Evolutionary conservation across 1,139 yeast species (phyloP), one percentile per base, ranked within the genome.

Genomic region (Wickerhamiella infanticola): DNA sequence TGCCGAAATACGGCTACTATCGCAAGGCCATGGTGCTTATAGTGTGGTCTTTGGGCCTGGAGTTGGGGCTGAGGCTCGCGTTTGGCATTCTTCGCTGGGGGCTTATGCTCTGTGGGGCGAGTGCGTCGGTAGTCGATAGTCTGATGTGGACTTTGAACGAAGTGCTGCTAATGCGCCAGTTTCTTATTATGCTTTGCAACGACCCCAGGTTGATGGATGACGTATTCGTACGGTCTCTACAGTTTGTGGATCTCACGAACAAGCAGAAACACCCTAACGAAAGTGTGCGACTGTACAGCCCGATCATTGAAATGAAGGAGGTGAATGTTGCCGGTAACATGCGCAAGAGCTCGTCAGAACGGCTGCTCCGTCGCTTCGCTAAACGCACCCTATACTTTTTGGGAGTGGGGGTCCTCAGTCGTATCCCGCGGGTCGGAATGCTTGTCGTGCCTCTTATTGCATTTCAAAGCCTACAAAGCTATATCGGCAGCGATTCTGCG

Each of bases 401-500:
- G 25, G 53, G 50, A 7, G 46, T 63, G 9, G 63, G 57, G 50
- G 51, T 55, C 8, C 46, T 61, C 6, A 60, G 68, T 5, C 59
- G 55, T 37, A 54, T 59, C 43, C 77, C 71, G 4, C 56, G 58
- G 37, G 47, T 70, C 24, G 77, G 79, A 3, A 54, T 63, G 3
- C 47, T 70, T 6, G 61, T 70, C 1, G 55, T 73, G 24, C 71
- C 75, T 1, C 52, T 65, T 0, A 58, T 66, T 5, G 63, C 77
- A 1, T 73, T 74, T 52, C 66, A 64, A 48, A 64, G 66, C 8
- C 66, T 75, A 50, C 63, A 70, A 53, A 65, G 62, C 37, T 68
- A 67, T 33, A 63, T 73, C 11, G 81, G 81, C 2, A 63, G 74
- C 0, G 57, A 69, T 1, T 62, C 73, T 2, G 72, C 79, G 0